Conservation (phyloP, 2,329 filamentous ascomycete genomes). For the Claviceps purpurea region DNA sequence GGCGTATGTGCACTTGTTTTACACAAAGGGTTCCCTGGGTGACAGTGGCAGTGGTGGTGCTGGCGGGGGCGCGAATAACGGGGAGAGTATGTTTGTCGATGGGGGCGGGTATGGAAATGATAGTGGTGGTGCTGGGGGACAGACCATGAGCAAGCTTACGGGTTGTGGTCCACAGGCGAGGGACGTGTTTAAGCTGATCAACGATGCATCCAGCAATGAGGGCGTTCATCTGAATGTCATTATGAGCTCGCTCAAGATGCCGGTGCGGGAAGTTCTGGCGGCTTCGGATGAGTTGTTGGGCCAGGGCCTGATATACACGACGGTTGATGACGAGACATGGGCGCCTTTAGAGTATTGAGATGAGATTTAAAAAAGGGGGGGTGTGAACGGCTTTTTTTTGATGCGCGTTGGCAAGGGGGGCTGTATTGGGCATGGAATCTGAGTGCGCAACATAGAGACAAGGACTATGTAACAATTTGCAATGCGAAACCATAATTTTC, state of each 20-base stretch:
- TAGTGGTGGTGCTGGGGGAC: conserved; percentile 22
- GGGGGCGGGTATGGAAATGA: conserved; percentile 29
- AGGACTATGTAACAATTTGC: not conserved
- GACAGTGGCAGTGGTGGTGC: conserved; percentile 24
- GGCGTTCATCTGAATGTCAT: conserved; percentile 74
- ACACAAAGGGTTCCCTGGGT: conserved; percentile 53
- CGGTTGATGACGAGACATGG: conserved; percentile 87
- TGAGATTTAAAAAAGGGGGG: not conserved
- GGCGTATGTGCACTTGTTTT: conserved; percentile 74
- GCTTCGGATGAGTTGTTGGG: conserved; percentile 72
- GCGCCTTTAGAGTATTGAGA: conserved; percentile 53
- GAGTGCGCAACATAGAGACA: not conserved
- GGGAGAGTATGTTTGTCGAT: conserved; percentile 43
- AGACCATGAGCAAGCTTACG: conserved; percentile 25
- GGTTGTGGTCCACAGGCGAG: conserved; percentile 43
- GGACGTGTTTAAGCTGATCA: conserved; percentile 60
- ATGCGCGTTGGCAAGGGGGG: not conserved
- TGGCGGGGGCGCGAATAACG: conserved; percentile 13
- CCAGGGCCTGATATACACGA: conserved; percentile 71
- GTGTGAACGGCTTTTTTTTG: not conserved
- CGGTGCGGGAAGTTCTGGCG: conserved; percentile 54
- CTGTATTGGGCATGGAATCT: not conserved
- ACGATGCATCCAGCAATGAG: conserved; percentile 57
- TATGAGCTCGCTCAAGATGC: conserved; percentile 49
- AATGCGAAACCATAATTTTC: not conserved